A percentile compares a stretch with the other conserved stretches of the same genome.
Conservation (phyloP, 1,284 basidiomycete species). For the Cerioporus squamosus region DNA sequence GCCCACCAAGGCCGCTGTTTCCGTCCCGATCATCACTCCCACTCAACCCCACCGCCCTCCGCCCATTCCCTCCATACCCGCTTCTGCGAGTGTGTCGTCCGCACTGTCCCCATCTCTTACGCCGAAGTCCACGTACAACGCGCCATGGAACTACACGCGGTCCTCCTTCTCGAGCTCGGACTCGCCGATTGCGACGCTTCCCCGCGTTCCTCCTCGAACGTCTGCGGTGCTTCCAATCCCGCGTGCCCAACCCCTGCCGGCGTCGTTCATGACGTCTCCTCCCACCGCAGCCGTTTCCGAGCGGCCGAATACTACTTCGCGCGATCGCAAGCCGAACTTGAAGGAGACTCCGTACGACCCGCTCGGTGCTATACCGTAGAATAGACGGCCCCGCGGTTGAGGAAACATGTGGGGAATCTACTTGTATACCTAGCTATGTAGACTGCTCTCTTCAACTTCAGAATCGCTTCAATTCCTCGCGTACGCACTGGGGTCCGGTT, state of each 20-base stretch:
- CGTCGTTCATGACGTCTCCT: slow-evolving; percentile 21
- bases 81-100: slow-evolving; percentile 12
- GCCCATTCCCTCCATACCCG: slow-evolving; percentile 12
- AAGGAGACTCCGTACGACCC: slow-evolving; percentile 56
- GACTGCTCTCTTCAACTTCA: too few species aligned
- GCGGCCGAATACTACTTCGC: slow-evolving; percentile 31
- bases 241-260: slow-evolving; percentile 13
- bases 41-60: slow-evolving; percentile 1
- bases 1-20: slow-evolving; percentile 8
- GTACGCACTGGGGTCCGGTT: too few species aligned
- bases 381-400: not conserved
- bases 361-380: slow-evolving; percentile 54
- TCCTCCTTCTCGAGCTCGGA: slow-evolving; percentile 49
- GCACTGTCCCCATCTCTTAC: slow-evolving; percentile 26
- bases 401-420: too few species aligned
- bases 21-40: not conserved
- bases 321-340: slow-evolving; percentile 37
- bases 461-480: too few species aligned
- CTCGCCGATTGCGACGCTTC: slow-evolving; percentile 35
- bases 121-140: slow-evolving; percentile 19
- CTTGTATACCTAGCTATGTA: too few species aligned
- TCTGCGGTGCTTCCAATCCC: slow-evolving; percentile 42
- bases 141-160: slow-evolving; percentile 59
- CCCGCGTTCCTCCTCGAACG: slow-evolving; percentile 43
- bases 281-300: slow-evolving; percentile 3